Evolutionary conservation across 257 asterid genomes (phyloP), one percentile per base, ranked within the genome.

Genomic region (Petrea volubilis): DNA sequence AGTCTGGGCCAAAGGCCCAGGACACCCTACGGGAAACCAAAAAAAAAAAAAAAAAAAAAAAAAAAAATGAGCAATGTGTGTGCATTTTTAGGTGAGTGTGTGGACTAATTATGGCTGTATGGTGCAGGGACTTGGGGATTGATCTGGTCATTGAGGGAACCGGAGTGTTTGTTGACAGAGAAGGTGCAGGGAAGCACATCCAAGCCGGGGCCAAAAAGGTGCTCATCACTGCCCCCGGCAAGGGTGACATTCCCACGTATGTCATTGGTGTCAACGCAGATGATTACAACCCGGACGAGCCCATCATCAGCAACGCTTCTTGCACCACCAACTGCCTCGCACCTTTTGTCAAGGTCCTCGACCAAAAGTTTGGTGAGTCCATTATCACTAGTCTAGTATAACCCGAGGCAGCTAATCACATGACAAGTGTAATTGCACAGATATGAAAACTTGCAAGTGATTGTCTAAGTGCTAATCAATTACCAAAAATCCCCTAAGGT

Each of bases 241-340:
- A 93, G 61, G 98, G 98, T 47, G 97, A 94, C 78, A 93, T 93
- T 53, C 98, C 98, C 0, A 93, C 98, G 23, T 93, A 91, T 10
- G 98, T 91, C 36, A 90, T 94, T 2, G 98, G 98, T 70, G 98
- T 94, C 70, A 94, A 94, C 69, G 98, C 88, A 3, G 93, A 80
- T 0, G 88, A 78, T 43, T 93, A 93, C 90, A 86, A 1, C 78
- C 90, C 24, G 10, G 86, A 51, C 14, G 98, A 89, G 23, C 27
- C 86, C 72, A 93, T 91, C 74, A 91, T 93, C 85, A 93, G 98
- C 88, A 93, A 93, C 47, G 97, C 98, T 57, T 93, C 98, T 24
- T 91, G 98, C 89, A 91, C 97, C 77, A 93, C 97, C 86, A 93
- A 93, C 81, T 93, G 98, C 88, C 96, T 93, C 55, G 98, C 97